Base-by-base conservation (phyloP, 1,284 basidiomycete genomes). In the Malassezia furfur region DNA sequence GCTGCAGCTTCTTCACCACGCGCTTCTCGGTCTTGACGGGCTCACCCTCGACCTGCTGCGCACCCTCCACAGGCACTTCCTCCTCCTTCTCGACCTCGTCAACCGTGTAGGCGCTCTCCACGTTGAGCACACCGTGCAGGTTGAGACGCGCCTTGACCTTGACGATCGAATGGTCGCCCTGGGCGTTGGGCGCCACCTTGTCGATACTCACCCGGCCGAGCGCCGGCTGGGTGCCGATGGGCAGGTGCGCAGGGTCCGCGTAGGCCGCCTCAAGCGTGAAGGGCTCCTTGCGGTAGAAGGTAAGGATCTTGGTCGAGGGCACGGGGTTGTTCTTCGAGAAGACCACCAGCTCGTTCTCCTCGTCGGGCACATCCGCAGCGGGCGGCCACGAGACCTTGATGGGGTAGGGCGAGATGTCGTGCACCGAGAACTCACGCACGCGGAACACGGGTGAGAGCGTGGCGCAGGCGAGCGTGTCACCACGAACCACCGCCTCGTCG, bases 331-430 rank as follows among this genome's bases (percentile, higher is more conserved):
- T 74, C 51, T 65, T 66, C 58, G 65, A 60, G 68, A 74, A 74
- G 47, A 72, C 70, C 37, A 70, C 67, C 8, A 74, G 65, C 63
- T 74, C 68, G 40, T 67, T 74, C 59, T 74, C 71, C 59, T 74
- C 71, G 52, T 74, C 71, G 46, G 68, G 68, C 11, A 71, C 68
- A 48, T 72, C 71, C 46, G 69, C 61, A 28, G 70, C 63, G 56
- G 68, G 68, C 57, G 70, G 64, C 71, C 71, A 74, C 40, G 71
- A 72, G 41, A 74, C 68, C 68, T 74, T 74, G 62, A 74, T 74
- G 22, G 71, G 65, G 65, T 74, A 74, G 17, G 67, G 64, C 38
- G 64, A 70, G 46, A 65, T 62, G 52, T 74, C 71, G 68, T 74
- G 70, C 37, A 74, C 64, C 34, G 59, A 60, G 54, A 74, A 74